Evolutionary conservation across 805 yeast species (phyloP).

Genomic region (Metschnikowia lunata): DNA sequence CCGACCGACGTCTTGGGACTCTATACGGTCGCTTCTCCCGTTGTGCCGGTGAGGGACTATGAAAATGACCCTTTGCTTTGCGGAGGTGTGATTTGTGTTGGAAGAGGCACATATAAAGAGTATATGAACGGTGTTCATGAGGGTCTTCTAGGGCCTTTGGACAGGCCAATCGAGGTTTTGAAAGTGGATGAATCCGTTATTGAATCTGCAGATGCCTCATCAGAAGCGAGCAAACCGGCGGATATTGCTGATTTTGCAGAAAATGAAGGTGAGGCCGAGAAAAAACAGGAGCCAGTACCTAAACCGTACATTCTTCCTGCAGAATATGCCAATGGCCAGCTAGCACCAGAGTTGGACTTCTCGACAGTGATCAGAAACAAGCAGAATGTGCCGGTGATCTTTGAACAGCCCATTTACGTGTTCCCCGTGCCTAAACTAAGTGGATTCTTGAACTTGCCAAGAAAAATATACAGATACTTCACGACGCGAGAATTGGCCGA

Average conservation of each 20-base stretch:
- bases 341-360: constrained; percentile 60
- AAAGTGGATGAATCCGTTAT: constrained; percentile 10
- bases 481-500: constrained; percentile 69
- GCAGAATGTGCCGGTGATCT: constrained; percentile 51
- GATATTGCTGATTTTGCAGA: constrained; percentile 12
- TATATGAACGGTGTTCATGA: constrained; percentile 88
- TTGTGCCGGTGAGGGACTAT: constrained; percentile 38
- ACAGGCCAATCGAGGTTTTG: constrained; percentile 31
- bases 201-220: background rate
- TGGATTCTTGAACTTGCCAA: constrained; percentile 76
- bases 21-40: constrained; percentile 30
- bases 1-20: constrained; percentile 55
- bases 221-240: background rate
- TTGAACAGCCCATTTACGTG: constrained; percentile 75
- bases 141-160: constrained; percentile 90
- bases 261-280: constrained; percentile 19
- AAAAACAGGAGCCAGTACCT: constrained; percentile 44
- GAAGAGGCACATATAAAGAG: constrained; percentile 95
- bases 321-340: constrained; percentile 48
- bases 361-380: constrained; percentile 24
- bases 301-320: constrained; percentile 59
- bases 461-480: constrained; percentile 73
- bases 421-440: constrained; percentile 71
- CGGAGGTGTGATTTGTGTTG: constrained; percentile 89
- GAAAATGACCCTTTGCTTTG: constrained; percentile 39